These are phyloP conservation scores for Rauvolfia tetraphylla DNA, from an alignment of 257 asterid genomes.

Conservation along the genomic window DNA sequence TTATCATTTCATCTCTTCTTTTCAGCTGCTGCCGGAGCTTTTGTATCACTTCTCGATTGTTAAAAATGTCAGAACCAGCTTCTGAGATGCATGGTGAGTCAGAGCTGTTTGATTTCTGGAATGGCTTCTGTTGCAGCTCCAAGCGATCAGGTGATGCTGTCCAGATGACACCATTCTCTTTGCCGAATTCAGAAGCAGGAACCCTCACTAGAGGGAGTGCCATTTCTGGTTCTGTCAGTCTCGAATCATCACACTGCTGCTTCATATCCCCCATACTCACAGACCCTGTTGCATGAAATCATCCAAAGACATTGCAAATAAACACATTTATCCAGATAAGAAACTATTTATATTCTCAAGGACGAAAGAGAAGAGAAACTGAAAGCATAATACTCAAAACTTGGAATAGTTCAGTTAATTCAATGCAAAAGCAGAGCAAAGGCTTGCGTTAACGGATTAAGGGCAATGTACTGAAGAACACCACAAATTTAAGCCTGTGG, in stretches of 20 bases:
- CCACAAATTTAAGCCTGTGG: not conserved
- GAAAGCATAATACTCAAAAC: not conserved
- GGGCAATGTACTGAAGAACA: not conserved
- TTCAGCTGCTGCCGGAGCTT: conserved; percentile 86
- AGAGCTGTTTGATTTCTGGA: conserved; percentile 82
- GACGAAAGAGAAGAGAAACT: not conserved
- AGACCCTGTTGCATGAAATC: conserved; percentile 41
- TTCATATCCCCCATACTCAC: conserved; percentile 44
- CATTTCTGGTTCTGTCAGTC: conserved; percentile 51
- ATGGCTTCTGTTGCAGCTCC: conserved; percentile 81
- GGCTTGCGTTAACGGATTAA: not conserved
- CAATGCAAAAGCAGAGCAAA: not conserved
- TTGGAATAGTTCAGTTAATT: not conserved
- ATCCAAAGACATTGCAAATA: not conserved
- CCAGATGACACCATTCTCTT: conserved; percentile 73
- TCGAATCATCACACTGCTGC: conserved; percentile 55
- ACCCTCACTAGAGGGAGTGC: conserved; percentile 71
- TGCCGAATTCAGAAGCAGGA: conserved; percentile 54
- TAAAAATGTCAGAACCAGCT: conserved; percentile 85
- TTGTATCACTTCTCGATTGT: conserved; percentile 84
- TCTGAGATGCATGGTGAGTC: conserved; percentile 90
- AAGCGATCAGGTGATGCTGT: conserved; percentile 79
- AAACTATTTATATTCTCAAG: not conserved
- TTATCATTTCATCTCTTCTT: conserved; percentile 83
- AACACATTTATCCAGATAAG: not conserved